A percentile compares a stretch with the other conserved stretches of the same genome.
Evolutionary conservation across 371 early-diverging fungal genomes (phyloP).

Genomic region (Mortierella sp.): DNA sequence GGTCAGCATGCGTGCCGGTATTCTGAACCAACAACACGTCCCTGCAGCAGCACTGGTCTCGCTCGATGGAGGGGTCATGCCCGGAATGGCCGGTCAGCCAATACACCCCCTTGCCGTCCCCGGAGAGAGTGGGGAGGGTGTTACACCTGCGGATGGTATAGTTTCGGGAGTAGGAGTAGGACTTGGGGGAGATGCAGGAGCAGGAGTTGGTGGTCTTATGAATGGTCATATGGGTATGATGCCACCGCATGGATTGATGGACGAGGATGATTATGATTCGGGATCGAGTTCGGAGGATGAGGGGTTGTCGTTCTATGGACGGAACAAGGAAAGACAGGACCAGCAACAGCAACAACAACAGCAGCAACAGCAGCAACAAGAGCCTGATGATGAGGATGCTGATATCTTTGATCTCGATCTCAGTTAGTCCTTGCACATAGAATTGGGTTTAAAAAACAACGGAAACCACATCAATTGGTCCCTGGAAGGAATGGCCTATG

Average conservation of each 20-base stretch:
- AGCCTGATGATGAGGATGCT: constrained; percentile 34
- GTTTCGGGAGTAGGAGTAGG: not conserved
- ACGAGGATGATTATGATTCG: constrained; percentile 39
- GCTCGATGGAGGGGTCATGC: constrained; percentile 40
- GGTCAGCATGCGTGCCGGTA: constrained; percentile 66
- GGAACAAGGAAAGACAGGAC: constrained; percentile 23
- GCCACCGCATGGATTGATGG: constrained; percentile 25
- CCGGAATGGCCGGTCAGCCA: constrained; percentile 27
- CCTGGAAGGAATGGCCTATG: not conserved
- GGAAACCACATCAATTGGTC: not conserved
- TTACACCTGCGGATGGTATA: not conserved
- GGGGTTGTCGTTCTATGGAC: constrained; percentile 31
- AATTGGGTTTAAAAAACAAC: not conserved
- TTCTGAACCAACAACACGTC: constrained; percentile 60
- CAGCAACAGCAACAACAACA: constrained; percentile 17
- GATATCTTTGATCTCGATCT: constrained; percentile 50
- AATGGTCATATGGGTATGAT: constrained; percentile 4
- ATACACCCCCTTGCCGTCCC: not conserved
- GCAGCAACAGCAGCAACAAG: constrained; percentile 21
- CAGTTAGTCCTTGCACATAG: not conserved
- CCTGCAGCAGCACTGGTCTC: constrained; percentile 46
- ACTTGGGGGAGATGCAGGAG: not conserved
- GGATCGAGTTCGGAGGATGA: constrained; percentile 47
- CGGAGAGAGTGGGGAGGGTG: not conserved
- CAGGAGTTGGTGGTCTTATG: not conserved